Conservation (phyloP, 129 eudicot species). For the Rutidosis leptorrhynchoides region DNA sequence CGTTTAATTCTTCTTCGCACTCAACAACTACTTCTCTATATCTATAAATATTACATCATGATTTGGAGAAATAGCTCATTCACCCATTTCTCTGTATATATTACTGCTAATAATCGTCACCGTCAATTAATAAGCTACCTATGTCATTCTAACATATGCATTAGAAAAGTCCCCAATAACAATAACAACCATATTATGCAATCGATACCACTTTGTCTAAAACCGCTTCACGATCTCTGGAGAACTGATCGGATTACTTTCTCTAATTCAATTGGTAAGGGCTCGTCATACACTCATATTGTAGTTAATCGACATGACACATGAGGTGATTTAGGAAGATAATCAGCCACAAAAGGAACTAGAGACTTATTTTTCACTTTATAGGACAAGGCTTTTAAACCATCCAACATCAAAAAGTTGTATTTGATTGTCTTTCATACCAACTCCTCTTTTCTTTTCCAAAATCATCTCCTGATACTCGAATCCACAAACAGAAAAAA, state of each 20-base stretch:
- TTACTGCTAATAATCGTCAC: too few relatives aligned
- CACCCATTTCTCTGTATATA: too few relatives aligned
- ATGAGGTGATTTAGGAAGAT: conserved; percentile 1
- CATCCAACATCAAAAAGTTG: conserved; percentile 81
- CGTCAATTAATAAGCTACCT: conserved; percentile 7
- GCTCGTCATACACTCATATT: conserved; percentile 98
- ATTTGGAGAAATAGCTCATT: too few relatives aligned
- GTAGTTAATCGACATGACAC: conserved; percentile 21
- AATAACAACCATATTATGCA: conserved; percentile 85
- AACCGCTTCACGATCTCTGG: conserved; percentile 65
- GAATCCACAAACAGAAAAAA: conserved; percentile 43
- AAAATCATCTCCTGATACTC: conserved; percentile 76
- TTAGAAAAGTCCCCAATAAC: conserved; percentile 93
- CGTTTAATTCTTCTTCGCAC: too few relatives aligned
- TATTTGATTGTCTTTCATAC: conserved; percentile 74
- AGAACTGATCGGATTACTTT: conserved; percentile 79
- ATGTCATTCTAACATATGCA: conserved; percentile 55
- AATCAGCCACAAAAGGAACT: conserved; percentile 7
- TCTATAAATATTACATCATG: too few relatives aligned
- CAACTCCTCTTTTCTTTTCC: conserved; percentile 94
- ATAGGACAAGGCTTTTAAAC: conserved; percentile 69
- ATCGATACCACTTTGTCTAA: conserved; percentile 77
- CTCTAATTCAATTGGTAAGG: conserved; percentile 84
- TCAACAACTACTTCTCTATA: too few relatives aligned
- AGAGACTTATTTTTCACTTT: conserved; percentile 14